Evolutionary conservation across 331 rosid genomes (phyloP), one percentile per base, ranked within the genome.

Genomic region (Spiraea crenata): DNA sequence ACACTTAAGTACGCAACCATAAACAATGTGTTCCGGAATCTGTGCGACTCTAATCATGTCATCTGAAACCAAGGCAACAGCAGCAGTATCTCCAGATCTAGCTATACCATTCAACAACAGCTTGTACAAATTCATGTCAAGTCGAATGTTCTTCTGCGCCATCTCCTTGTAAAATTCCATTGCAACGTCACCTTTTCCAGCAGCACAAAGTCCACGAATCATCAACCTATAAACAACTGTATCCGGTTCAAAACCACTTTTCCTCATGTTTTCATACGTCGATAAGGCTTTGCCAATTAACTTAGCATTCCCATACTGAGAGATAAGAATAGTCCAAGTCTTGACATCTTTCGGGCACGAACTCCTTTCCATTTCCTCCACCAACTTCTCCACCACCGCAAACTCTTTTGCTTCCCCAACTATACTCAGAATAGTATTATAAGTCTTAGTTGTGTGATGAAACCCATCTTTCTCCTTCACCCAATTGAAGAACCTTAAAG

Each of bases 101-200:
- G 91, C 90, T 71, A 86, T 5, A 76, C 86, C 84, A 62, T 80
- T 87, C 82, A 93, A 57, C 8, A 93, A 76, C 77, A 77, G 61
- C 83, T 82, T 81, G 72, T 79, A 83, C 74, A 80, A 57, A 70
- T 78, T 75, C 56, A 84, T 40, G 80, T 82, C 86, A 77, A 89
- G 83, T 42, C 70, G 80, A 77, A 86, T 66, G 35, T 79, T 92
- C 80, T 93, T 83, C 79, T 48, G 68, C 48, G 80, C 63, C 96
- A 87, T 87, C 51, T 89, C 99, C 76, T 74, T 85, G 82, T 93
- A 90, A 77, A 93, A 91, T 74, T 93, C 98, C 85, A 85, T 77
- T 3, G 91, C 97, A 76, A 90, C 75, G 16, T 93, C 96, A 0
- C 88, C 84, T 72, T 86, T 90, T 46, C 92, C 88, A 12, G 86